Base-by-base conservation (phyloP, 371 early-diverging fungal genomes). In the Rhizopus arrhizus region DNA sequence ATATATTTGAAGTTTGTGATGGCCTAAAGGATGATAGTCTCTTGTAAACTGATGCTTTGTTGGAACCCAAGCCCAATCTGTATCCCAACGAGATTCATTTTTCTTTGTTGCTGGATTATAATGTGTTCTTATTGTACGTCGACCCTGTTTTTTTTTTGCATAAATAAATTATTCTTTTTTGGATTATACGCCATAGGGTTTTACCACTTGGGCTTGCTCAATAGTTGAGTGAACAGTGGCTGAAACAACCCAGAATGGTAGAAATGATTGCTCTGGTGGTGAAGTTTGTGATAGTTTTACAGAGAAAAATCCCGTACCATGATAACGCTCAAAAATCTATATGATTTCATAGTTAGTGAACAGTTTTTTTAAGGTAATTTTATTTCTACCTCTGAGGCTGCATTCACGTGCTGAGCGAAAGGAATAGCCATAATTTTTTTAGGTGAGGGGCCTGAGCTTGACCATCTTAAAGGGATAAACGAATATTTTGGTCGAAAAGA, bases 171-270 rank as follows among this genome's bases (percentile, higher is more conserved):
- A 40, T 12, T 41, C 42, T 16, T 22, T 15, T 9, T 41, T 3
- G 13, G 10, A 13, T 15, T 49, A 5, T 41, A 5, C 42, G 9
- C 58, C 22, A 22, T 22, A 11, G 11, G 6, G 6, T 36, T 36
- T 56, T 69, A 77, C 81, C 54, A 81, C 80, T 75, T 86, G 84
- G 4, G 84, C 86, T 60, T 83, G 82, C 42, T 77, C 75, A 28
- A 86, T 72, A 15, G 73, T 68, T 12, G 81, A 70, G 33, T 66
- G 69, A 13, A 86, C 79, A 33, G 73, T 73, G 16, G 78, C 81
- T 43, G 83, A 80, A 3, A 81, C 79, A 2, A 81, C 80, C 86
- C 86, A 86, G 53, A 84, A 86, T 0, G 86, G 86, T 16, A 86
- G 60, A 58, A 79, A 86, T 5, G 72, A 64, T 57, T 84, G 79